These are phyloP conservation scores for Fraxinus platypoda DNA, from an alignment of 305 asterid genomes.

Conservation along the genomic window DNA sequence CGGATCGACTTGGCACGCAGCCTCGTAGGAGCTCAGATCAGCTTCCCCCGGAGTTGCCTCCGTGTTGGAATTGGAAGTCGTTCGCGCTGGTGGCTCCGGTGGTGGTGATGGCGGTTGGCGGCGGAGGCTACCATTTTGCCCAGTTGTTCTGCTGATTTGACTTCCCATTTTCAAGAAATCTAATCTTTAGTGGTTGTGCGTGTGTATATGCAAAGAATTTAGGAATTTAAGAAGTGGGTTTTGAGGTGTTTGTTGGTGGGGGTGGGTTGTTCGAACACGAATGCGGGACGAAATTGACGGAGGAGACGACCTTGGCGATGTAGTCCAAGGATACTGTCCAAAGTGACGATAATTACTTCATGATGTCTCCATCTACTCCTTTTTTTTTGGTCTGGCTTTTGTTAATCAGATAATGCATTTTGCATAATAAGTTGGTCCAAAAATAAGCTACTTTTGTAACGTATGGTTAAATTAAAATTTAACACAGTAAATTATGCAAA, in stretches of 20 bases:
- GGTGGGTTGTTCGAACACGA: not conserved
- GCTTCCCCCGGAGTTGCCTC: slow-evolving; percentile 21
- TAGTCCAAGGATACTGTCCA: not conserved
- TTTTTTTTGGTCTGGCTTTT: not conserved
- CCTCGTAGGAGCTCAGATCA: slow-evolving; percentile 67
- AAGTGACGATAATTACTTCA: not conserved
- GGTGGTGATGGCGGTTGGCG: not conserved
- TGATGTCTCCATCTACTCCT: not conserved
- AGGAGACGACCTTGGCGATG: not conserved
- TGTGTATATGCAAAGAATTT: not conserved
- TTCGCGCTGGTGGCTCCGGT: slow-evolving; percentile 19
- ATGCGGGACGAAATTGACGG: not conserved
- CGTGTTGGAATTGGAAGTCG: slow-evolving; percentile 22
- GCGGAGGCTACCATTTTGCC: slow-evolving; percentile 27
- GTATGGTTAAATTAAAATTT: no score
- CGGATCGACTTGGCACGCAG: slow-evolving; percentile 80
- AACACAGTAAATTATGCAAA: not conserved
- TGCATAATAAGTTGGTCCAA: no score
- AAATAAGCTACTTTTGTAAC: not conserved
- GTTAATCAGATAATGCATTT: not conserved
- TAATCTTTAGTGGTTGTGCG: not conserved
- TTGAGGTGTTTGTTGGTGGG: not conserved
- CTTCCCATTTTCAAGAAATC: slow-evolving; percentile 45
- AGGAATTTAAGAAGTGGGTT: not conserved
- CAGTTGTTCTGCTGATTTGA: slow-evolving; percentile 38